Conservation (phyloP, 2,329 filamentous ascomycete genomes). For the Epichloe baconii region DNA sequence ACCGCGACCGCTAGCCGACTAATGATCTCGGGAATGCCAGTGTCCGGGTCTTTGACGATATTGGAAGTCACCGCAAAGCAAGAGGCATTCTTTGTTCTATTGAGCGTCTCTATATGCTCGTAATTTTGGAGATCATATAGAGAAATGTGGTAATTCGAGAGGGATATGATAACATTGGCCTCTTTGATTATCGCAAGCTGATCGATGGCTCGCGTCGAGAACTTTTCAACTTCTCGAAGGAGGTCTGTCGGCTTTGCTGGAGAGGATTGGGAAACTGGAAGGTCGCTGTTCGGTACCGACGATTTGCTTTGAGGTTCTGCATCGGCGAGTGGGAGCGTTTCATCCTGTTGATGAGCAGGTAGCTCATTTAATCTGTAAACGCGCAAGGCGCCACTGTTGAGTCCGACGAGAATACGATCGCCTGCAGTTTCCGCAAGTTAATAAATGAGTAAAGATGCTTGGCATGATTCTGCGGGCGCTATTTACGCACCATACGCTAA, state of each 20-base stretch:
- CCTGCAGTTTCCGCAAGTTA: constrained; percentile 31
- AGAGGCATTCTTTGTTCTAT: constrained; percentile 75
- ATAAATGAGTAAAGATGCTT: neutral
- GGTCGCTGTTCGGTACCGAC: constrained; percentile 17
- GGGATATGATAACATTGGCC: constrained; percentile 76
- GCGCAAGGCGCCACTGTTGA: constrained; percentile 78
- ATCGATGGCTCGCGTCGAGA: constrained; percentile 79
- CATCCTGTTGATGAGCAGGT: constrained; percentile 21
- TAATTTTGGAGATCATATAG: constrained; percentile 84
- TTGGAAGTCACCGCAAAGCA: constrained; percentile 92
- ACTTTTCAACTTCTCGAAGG: constrained; percentile 84
- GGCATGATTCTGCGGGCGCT: neutral
- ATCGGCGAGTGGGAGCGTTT: constrained; percentile 15
- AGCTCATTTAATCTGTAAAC: constrained; percentile 82
- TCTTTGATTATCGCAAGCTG: constrained; percentile 95
- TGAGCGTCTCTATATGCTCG: constrained; percentile 63
- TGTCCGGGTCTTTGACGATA: constrained; percentile 78
- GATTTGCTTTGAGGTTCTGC: constrained; percentile 15
- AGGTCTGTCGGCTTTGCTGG: constrained; percentile 57
- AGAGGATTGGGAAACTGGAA: constrained; percentile 16
- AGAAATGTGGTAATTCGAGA: constrained; percentile 81
- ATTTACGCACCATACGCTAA: constrained; percentile 61
- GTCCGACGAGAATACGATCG: constrained; percentile 80
- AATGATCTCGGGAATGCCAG: constrained; percentile 84
- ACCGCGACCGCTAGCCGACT: constrained; percentile 84